Evolutionary conservation across 2,329 filamentous ascomycete genomes (phyloP).

Genomic region (Cladophialophora bantiana): DNA sequence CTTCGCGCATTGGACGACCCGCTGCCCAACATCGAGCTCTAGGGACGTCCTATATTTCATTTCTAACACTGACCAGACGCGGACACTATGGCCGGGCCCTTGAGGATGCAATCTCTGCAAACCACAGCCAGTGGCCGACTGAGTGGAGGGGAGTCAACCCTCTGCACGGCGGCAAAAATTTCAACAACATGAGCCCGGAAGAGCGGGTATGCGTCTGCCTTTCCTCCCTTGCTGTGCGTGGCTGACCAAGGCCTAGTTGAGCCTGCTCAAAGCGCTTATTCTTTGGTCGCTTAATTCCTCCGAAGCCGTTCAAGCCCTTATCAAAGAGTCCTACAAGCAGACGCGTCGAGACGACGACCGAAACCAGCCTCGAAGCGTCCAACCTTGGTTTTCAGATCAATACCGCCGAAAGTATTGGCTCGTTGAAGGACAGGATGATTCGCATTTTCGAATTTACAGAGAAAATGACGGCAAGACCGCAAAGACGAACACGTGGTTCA

Average conservation of each 20-base stretch:
- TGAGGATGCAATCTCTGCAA: conserved; percentile 86
- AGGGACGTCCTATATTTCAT: neutral
- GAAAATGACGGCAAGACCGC: conserved; percentile 81
- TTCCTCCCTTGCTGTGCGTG: neutral
- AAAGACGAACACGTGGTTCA: conserved; percentile 86
- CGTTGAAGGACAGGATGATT: conserved; percentile 92
- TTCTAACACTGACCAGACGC: conserved; percentile 63
- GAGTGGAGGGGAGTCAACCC: conserved; percentile 86
- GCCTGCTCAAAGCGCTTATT: conserved; percentile 79
- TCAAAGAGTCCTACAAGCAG: conserved; percentile 89
- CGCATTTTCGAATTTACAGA: conserved; percentile 89
- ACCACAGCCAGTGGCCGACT: conserved; percentile 86
- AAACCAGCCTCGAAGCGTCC: conserved; percentile 88
- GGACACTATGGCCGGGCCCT: conserved; percentile 92
- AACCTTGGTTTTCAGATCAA: conserved; percentile 88
- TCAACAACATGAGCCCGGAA: conserved; percentile 79
- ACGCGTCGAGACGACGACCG: conserved; percentile 76
- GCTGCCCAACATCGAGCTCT: neutral
- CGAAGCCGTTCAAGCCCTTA: conserved; percentile 77
- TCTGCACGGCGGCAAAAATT: conserved; percentile 78
- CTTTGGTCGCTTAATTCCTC: conserved; percentile 91
- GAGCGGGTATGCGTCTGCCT: conserved; percentile 70
- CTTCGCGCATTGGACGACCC: neutral
- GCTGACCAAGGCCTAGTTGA: conserved; percentile 65
- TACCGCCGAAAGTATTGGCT: conserved; percentile 93